Evolutionary conservation across 2,329 filamentous ascomycete genomes (phyloP), one percentile per base, ranked within the genome.

Genomic region (Nigrograna mackinnonii): DNA sequence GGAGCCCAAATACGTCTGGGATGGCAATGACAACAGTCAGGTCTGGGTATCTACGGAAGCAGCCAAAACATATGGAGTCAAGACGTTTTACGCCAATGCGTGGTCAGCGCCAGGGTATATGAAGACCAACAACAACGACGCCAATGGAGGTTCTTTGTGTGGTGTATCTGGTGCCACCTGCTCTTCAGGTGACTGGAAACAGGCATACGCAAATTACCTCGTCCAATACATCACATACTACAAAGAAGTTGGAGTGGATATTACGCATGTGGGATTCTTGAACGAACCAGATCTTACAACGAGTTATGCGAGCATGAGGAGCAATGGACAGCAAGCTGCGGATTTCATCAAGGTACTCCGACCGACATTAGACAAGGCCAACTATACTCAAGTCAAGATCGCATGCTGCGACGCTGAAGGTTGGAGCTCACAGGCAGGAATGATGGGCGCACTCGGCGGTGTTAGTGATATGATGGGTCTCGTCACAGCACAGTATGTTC

Each of bases 1-100:
- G 11, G 17, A 41, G 4, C 58, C 58, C 11, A 55, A 59, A 21
- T 64, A 64, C 37, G 45, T 57, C 4, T 63, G 58, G 57, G 59
- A 62, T 34, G 54, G 54, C 12, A 58, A 62, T 32, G 59, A 64
- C 37, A 62, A 59, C 20, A 72, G 72, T 6, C 79, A 82, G 59
- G 66, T 82, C 9, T 80, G 72, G 68, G 67, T 82, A 19, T 71
- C 71, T 3, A 69, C 79, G 51, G 67, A 79, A 56, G 78, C 78
- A 5, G 55, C 62, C 6, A 57, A 57, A 24, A 60, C 51, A 4
- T 71, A 73, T 40, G 71, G 72, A 3, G 64, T 77, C 4, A 78
- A 58, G 28, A 70, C 60, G 2, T 65, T 78, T 33, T 76, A 77
- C 46, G 72, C 72, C 4, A 70, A 79, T 54, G 74, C 76, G 1